phyloP scores from a whole-genome alignment of 352 stramenopile genomes.

The Blastocystis sp. region DNA sequence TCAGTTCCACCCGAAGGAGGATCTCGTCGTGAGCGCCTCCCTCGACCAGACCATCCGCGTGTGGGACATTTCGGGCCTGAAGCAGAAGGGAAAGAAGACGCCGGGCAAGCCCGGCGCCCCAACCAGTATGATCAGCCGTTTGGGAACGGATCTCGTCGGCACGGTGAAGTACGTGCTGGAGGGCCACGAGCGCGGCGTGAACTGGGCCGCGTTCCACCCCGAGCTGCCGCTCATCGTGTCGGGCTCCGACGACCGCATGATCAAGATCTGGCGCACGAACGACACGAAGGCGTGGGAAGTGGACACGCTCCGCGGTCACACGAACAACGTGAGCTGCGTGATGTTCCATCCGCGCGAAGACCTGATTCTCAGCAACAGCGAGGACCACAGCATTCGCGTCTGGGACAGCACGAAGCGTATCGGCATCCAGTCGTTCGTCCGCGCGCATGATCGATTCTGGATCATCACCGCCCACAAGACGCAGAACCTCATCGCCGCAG shows the following conservation, averaged over 20 bases:
- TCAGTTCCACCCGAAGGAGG: constrained; percentile 96
- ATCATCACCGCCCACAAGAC: constrained; percentile 91
- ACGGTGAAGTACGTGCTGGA: constrained; percentile 99
- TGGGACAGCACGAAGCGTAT: constrained; percentile 98
- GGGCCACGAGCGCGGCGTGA: constrained; percentile 97
- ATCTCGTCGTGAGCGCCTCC: constrained; percentile 96
- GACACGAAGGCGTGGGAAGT: constrained; percentile 99
- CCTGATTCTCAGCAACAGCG: constrained; percentile 97
- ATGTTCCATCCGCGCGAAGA: constrained; percentile 98
- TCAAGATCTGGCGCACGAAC: constrained; percentile 99
- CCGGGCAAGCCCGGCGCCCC: neutral
- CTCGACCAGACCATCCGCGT: constrained; percentile 98
- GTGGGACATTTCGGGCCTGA: constrained; percentile 96
- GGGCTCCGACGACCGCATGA: constrained; percentile 96
- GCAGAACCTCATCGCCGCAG: constrained; percentile 96
- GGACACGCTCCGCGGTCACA: constrained; percentile 98
- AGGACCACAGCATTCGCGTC: constrained; percentile 97
- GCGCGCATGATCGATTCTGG: constrained; percentile 99
- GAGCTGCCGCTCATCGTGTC: constrained; percentile 93
- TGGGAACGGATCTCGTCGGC: constrained; percentile 93
- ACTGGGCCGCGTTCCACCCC: constrained; percentile 97
- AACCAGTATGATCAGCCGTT: constrained; percentile 60
- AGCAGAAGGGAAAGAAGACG: constrained; percentile 82
- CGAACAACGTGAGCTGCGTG: constrained; percentile 99
- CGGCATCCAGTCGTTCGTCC: constrained; percentile 95